Evolutionary conservation across 129 eudicot species (phyloP), one percentile per base, ranked within the genome.

Genomic region (Escallonia herrerae): DNA sequence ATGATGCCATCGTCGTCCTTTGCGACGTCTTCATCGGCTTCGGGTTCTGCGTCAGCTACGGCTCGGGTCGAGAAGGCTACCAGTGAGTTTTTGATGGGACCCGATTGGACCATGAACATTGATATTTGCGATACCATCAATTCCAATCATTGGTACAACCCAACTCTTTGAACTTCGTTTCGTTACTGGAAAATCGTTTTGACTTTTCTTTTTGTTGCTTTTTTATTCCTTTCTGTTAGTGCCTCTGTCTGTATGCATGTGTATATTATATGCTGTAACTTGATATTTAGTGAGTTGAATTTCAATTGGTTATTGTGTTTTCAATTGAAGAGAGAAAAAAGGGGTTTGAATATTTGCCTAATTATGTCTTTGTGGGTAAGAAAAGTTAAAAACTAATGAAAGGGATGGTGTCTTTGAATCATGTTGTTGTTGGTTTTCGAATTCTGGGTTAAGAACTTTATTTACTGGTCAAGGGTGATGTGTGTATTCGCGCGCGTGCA

Each of bases 1-100:
- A 86, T 84, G 95, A 67, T 86, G 71, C 83, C 97, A 55, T 77
- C 95, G 56, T 12, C 81, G 46, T 72, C 82, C 8, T 66, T 68
- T 47, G 44, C 66, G 3, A 42, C 84, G 42, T 74, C 89, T 59
- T 52, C 79, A 10, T 85, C 90, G 15, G 72, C 83, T 5, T 55
- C 96, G 6, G 78, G 91, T 3, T 54, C 83, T 8, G 63, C 72
- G 56, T 71, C 90, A 39, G 95, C 91, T 52, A 69, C 81, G 33
- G 79, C 82, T 62, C 77, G 91, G 8, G 99, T 94, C 9, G 95
- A 94, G 62, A 94, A 94, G 79, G 96, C 99, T 12, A 94, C 99
- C 3, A 94, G 99, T 80, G 93, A 94, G 64, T 87, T 89, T 72
- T 77, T 94, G 37, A 84, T 64, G 41, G 84, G 82, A 40, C 96